Evolutionary conservation across 192 early-diverging fungal species (phyloP).

Genomic region (Linnemannia exigua): DNA sequence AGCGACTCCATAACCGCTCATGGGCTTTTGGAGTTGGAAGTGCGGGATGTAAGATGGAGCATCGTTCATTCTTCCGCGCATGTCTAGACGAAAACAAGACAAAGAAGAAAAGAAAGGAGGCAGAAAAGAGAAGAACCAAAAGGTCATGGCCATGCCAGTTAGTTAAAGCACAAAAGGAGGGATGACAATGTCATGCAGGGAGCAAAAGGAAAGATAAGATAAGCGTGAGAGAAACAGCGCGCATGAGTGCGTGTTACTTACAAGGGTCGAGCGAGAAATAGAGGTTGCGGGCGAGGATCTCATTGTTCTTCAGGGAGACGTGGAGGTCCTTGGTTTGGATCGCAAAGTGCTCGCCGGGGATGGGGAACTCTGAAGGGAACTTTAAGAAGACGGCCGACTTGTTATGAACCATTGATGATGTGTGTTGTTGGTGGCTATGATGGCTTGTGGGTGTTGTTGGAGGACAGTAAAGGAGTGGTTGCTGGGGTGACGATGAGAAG

Average conservation of each 20-base stretch:
- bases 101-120: background rate
- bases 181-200: too few relatives aligned
- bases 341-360: conserved; percentile 65
- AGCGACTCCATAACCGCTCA: conserved; percentile 73
- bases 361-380: conserved; percentile 59
- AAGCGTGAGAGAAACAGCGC: background rate
- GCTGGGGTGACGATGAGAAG: background rate
- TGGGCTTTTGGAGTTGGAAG: conserved; percentile 64
- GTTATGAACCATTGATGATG: conserved; percentile 61
- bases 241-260: too few relatives aligned
- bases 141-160: too few relatives aligned
- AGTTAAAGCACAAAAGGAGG: too few relatives aligned
- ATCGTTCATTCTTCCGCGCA: conserved; percentile 46
- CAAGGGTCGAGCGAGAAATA: conserved; percentile 86
- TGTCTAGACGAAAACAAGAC: conserved; percentile 18
- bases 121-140: background rate
- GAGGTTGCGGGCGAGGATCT: conserved; percentile 73
- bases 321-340: conserved; percentile 63
- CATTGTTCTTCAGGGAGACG: conserved; percentile 58
- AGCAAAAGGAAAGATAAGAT: background rate
- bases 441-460: background rate
- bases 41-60: conserved; percentile 28
- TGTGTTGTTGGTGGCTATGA: background rate
- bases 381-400: conserved; percentile 61
- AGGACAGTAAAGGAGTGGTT: background rate